Base-by-base conservation (phyloP, 2,329 filamentous ascomycete species). In the Diplodia seriata region DNA sequence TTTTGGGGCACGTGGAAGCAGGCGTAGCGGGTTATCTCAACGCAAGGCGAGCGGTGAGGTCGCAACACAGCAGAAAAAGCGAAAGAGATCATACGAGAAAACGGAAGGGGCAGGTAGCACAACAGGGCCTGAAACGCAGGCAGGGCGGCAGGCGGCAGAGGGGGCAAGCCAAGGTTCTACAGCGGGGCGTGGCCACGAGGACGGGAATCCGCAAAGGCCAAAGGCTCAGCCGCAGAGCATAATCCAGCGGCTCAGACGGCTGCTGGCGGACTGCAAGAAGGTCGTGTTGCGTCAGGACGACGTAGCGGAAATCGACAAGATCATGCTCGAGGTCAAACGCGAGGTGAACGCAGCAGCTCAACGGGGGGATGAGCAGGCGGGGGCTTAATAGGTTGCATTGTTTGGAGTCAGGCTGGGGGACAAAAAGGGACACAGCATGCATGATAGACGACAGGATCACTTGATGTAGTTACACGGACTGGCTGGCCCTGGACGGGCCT, bases 241-340 rank as follows among this genome's bases (percentile, higher is more conserved):
- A 69, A 81, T 89, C 69, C 77, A 77, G 69, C 81, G 84, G 47
- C 82, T 90, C 53, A 83, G 80, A 70, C 81, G 80, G 23, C 82
- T 90, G 0, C 77, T 95, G 29, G 82, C 83, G 23, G 84, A 88
- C 70, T 82, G 93, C 68, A 85, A 84, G 66, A 81, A 80, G 33
- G 83, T 88, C 26, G 82, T 85, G 18, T 79, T 96, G 51, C 87
- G 87, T 18, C 84, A 87, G 12, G 83, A 86, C 12, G 88, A 36
- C 92, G 69, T 86, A 93, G 65, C 85, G 89, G 85, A 90, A 75
- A 84, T 95, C 71, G 92, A 95, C 74, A 90, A 94, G 75, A 81
- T 92, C 73, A 84, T 95, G 75, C 92, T 94, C 81, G 90, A 94
- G 76, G 87, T 94, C 71, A 90, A 91, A 77, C 85, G 86, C 70